These are phyloP conservation scores for Gymnopilus junonius DNA, from an alignment of 768 basidiomycete genomes.

Conservation along the genomic window DNA sequence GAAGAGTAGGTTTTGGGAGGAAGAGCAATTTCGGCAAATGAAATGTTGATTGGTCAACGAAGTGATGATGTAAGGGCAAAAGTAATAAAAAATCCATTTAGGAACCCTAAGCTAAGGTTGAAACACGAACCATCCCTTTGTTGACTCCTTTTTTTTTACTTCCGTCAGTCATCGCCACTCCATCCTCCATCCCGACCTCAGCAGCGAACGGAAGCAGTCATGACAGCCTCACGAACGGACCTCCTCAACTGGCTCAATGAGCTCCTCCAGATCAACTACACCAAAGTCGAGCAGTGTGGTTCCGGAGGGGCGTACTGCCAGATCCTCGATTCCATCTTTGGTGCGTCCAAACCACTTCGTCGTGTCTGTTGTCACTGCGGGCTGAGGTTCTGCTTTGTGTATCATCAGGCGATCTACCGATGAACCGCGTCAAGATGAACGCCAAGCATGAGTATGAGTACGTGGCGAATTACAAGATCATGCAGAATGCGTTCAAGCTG, in stretches of 20 bases:
- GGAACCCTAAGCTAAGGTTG: no score
- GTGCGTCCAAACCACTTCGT: constrained; percentile 49
- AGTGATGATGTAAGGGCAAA: no score
- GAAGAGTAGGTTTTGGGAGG: no score
- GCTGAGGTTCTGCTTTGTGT: constrained; percentile 6
- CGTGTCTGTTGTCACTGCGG: constrained; percentile 3
- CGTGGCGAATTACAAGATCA: constrained; percentile 92
- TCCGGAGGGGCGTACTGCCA: constrained; percentile 94
- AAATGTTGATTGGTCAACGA: no score
- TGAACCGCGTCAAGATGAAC: constrained; percentile 93
- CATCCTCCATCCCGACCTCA: no score
- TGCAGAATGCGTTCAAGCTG: constrained; percentile 90
- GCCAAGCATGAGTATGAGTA: constrained; percentile 97
- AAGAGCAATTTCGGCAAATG: no score
- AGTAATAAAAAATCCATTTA: no score
- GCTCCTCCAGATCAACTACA: constrained; percentile 87
- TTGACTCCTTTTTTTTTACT: no score
- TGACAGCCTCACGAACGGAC: constrained; percentile 76
- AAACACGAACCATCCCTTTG: no score
- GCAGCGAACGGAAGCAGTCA: no score
- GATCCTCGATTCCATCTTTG: constrained; percentile 92
- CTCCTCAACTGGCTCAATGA: constrained; percentile 94
- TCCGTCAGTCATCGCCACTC: neutral
- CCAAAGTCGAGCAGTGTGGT: constrained; percentile 92
- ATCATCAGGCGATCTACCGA: constrained; percentile 80